Conservation (phyloP, 2,329 filamentous ascomycete species). For the Diplodia seriata region DNA sequence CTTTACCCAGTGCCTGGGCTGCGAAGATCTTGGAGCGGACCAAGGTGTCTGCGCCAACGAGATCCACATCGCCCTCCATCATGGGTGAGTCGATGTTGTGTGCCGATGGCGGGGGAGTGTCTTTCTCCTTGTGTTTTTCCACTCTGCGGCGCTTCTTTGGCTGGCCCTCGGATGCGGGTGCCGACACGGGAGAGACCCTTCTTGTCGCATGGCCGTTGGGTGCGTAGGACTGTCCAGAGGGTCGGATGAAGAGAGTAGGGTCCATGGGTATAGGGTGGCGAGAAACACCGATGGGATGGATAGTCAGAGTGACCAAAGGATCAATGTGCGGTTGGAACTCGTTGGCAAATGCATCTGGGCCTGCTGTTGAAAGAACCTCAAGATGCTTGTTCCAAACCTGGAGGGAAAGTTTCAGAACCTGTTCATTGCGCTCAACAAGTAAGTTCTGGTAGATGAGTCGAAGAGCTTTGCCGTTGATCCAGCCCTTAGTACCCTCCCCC, state of each 20-base stretch:
- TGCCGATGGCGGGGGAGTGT: conserved; percentile 59
- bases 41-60: conserved; percentile 88
- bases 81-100: conserved; percentile 98
- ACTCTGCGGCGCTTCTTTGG: conserved; percentile 85
- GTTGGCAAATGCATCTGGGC: conserved; percentile 68
- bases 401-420: conserved; percentile 80
- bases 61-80: conserved; percentile 94
- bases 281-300: conserved; percentile 91
- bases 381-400: conserved; percentile 87
- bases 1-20: conserved; percentile 82
- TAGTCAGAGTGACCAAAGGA: conserved; percentile 80
- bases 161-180: conserved; percentile 62
- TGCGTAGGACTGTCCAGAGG: conserved; percentile 85
- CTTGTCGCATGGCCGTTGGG: conserved; percentile 47
- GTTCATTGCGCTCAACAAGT: conserved; percentile 86
- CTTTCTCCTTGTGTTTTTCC: conserved; percentile 70
- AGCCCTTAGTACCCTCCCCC: conserved; percentile 78
- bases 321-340: conserved; percentile 79
- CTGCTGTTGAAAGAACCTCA: conserved; percentile 66
- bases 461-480: conserved; percentile 89
- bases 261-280: conserved; percentile 94
- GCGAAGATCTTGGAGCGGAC: conserved; percentile 89
- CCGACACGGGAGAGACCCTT: conserved; percentile 39
- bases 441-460: conserved; percentile 94
- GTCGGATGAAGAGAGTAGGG: conserved; percentile 84